phyloP scores from a whole-genome alignment of 176 grass and related monocot genomes.

The Lolium rigidum region DNA sequence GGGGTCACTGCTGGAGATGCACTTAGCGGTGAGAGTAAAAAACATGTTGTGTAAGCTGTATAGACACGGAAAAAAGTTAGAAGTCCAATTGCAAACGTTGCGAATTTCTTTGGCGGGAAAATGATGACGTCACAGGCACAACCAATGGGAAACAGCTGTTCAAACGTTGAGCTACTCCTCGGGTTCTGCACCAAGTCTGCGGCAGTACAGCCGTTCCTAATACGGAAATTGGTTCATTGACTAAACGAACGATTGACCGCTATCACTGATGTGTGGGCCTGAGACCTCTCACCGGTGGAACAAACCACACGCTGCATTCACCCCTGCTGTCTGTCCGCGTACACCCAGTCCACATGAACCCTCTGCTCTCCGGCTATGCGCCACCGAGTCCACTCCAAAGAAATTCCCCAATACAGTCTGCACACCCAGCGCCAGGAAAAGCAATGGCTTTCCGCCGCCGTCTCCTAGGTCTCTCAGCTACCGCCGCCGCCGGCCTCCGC shows the following conservation, averaged over 20 bases:
- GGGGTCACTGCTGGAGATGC: no score
- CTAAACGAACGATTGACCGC: not conserved
- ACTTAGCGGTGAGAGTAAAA: no score
- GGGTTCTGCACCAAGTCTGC: not conserved
- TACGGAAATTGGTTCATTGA: not conserved
- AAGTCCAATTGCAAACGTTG: no score
- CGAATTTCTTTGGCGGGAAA: slow-evolving; percentile 14
- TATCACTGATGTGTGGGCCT: not conserved
- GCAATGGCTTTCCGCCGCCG: slow-evolving; percentile 14
- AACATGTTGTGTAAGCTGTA: no score
- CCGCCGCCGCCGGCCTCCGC: not conserved
- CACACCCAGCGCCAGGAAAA: not conserved
- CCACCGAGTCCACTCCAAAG: not conserved
- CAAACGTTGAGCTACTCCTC: no score
- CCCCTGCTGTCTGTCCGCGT: no score
- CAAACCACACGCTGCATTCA: not conserved
- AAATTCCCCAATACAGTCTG: slow-evolving; percentile 4
- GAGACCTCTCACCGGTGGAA: no score
- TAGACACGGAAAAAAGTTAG: no score
- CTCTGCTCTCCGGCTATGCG: not conserved
- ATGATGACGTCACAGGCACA: no score
- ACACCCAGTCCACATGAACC: not conserved
- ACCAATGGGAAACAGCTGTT: no score
- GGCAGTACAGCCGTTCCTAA: no score
- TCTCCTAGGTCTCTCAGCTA: not conserved